Evolutionary conservation across 2,329 filamentous ascomycete species (phyloP), one percentile per base, ranked within the genome.

Genomic region (Trichothecium sympodiale): DNA sequence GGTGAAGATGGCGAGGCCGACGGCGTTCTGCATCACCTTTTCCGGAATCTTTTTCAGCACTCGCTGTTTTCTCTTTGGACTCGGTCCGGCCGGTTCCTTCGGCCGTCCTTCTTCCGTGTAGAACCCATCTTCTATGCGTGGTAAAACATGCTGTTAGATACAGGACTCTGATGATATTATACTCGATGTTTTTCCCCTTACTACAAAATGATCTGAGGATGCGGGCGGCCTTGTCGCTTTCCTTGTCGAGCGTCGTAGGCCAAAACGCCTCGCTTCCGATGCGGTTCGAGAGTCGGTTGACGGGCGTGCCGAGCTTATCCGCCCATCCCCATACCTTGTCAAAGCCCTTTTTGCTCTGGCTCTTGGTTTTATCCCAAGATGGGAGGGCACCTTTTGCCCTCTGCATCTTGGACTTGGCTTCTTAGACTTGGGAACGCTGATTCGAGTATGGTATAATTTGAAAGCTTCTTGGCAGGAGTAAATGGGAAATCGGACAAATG

Each of bases 201-300:
- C 78, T 89, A 65, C 85, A 93, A 56, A 94, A 94, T 43, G 79
- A 85, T 49, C 77, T 74, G 31, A 94, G 56, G 29, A 94, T 94
- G 13, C 85, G 68, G 16, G 86, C 86, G 1, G 85, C 85, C 62
- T 94, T 94, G 56, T 94, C 84, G 47, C 80, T 82, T 62, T 94
- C 87, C 54, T 85, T 85, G 50, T 94, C 86, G 45, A 94, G 65
- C 1, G 80, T 80, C 34, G 80, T 85, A 2, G 87, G 86, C 79
- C 86, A 84, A 55, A 94, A 94, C 4, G 83, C 80, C 57, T 94
- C 86, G 27, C 59, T 60, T 17, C 86, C 86, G 34, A 93, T 69
- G 53, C 80, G 83, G 60, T 93, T 87, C 17, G 80, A 83, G 12
- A 93, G 56, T 33, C 71, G 73, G 51, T 94, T 94, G 48, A 93